Evolutionary conservation across 2,329 filamentous ascomycete species (phyloP), one percentile per base, ranked within the genome.

Genomic region (Verticillium isaacii): DNA sequence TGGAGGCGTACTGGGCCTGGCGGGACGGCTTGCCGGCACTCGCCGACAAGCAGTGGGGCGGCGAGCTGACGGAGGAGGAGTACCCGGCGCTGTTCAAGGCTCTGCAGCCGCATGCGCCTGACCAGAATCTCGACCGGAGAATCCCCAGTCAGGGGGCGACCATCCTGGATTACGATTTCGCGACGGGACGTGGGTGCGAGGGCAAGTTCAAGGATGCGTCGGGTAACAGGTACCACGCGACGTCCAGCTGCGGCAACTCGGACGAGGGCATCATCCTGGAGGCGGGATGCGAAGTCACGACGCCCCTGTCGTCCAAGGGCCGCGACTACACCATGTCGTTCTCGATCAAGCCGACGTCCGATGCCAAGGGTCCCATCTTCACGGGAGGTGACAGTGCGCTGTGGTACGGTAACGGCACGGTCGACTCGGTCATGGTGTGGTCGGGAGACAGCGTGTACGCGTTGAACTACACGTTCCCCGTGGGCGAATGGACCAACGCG

Each of bases 251-350:
- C 60, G 68, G 3, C 29, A 45, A 2, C 64, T 79, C 0, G 70
- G 69, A 0, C 66, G 72, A 34, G 76, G 77, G 2, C 79, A 77
- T 80, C 3, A 52, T 65, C 1, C 65, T 82, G 23, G 67, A 69
- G 3, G 62, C 70, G 0, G 63, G 69, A 0, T 85, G 83, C 66
- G 70, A 71, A 2, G 61, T 85, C 2, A 70, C 63, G 1, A 85
- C 82, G 1, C 82, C 82, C 0, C 68, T 84, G 82, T 80, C 45
- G n/a, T 50, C 45, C 14, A 80, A 80, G 60, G 79, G 79, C 0
- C 73, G 78, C 62, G 77, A 80, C 39, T 81, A 81, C 65, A 80
- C 78, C 0, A 67, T 81, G 2, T 70, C 64, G 2, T 67, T 81
- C 2, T 65, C 67, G 2, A 69, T 69, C 1, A 72, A 66, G n/a